Conservation (phyloP, 2,329 filamentous ascomycete genomes). For the Furcasterigmium sp. region DNA sequence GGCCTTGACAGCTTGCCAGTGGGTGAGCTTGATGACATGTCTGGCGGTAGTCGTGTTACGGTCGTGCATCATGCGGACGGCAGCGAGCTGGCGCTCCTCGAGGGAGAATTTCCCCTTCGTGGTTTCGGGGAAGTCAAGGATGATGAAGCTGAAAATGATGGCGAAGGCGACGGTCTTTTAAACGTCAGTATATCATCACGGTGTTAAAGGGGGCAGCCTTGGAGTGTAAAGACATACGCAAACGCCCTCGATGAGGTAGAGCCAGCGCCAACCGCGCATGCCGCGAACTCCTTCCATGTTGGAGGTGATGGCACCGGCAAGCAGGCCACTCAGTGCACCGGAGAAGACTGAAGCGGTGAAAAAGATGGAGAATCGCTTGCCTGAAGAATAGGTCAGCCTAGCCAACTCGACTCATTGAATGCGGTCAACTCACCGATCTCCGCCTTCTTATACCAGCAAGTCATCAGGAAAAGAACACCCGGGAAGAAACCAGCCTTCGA, state of each 20-base stretch:
- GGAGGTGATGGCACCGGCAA: slow-evolving; percentile 38
- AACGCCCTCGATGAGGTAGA: slow-evolving; percentile 34
- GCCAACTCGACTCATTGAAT: not conserved
- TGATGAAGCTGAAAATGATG: slow-evolving; percentile 34
- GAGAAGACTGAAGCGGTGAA: slow-evolving; percentile 46
- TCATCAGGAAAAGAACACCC: slow-evolving; percentile 40
- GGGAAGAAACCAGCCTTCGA: slow-evolving; percentile 41
- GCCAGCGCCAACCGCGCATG: slow-evolving; percentile 40
- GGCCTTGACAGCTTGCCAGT: slow-evolving; percentile 18
- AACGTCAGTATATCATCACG: too few relatives aligned
- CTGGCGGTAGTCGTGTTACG: slow-evolving; percentile 5
- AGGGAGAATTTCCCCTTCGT: slow-evolving; percentile 29
- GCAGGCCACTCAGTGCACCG: slow-evolving; percentile 41
- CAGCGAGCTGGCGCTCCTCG: slow-evolving; percentile 33
- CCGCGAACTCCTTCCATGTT: slow-evolving; percentile 36
- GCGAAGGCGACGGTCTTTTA: slow-evolving; percentile 33
- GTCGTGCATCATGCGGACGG: slow-evolving; percentile 25
- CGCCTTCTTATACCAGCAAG: slow-evolving; percentile 45
- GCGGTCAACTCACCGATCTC: slow-evolving; percentile 20
- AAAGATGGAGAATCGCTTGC: slow-evolving; percentile 45
- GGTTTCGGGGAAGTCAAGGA: slow-evolving; percentile 44
- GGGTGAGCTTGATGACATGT: slow-evolving; percentile 15
- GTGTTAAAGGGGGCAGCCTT: too few relatives aligned
- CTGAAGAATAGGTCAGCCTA: too few relatives aligned
- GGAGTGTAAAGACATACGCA: too few relatives aligned